These are phyloP conservation scores for Aureobasidium sp. DNA, from an alignment of 2,329 filamentous ascomycete genomes.

Conservation along the genomic window DNA sequence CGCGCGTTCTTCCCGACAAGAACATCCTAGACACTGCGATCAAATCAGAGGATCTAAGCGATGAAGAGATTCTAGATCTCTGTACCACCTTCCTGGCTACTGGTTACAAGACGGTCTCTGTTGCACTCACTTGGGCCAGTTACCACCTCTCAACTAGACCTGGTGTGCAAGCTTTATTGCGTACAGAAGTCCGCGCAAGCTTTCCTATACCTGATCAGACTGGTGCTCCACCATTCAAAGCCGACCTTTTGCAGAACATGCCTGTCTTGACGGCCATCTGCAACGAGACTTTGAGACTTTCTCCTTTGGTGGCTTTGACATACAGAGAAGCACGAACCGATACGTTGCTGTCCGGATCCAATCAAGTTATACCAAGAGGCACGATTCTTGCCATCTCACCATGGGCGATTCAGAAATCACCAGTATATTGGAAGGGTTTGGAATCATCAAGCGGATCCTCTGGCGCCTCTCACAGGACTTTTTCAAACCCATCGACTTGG, in stretches of 20 bases:
- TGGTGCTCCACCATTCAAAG: background rate
- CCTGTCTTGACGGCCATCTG: background rate
- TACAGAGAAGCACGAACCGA: constrained; percentile 1
- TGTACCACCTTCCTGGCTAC: constrained; percentile 1
- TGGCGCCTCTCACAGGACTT: background rate
- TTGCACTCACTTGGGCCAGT: background rate
- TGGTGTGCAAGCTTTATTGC: constrained; percentile 1
- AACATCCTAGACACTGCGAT: constrained; percentile 1
- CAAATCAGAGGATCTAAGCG: background rate
- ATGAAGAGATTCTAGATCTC: background rate
- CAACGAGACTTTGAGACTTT: background rate
- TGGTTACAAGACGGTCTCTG: background rate
- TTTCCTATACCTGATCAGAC: background rate
- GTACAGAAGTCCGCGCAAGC: background rate
- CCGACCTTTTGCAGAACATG: background rate
- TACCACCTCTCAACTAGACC: background rate
- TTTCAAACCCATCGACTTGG: background rate
- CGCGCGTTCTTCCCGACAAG: background rate
- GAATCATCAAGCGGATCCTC: background rate
- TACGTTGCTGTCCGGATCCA: background rate
- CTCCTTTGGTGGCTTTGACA: background rate
- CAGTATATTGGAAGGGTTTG: background rate
- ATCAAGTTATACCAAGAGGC: background rate
- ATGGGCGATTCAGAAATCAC: constrained; percentile 1
- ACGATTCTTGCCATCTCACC: constrained; percentile 2